Evolutionary conservation across 495 filamentous ascomycete species (phyloP).

Genomic region (Pyrenula massariospora): DNA sequence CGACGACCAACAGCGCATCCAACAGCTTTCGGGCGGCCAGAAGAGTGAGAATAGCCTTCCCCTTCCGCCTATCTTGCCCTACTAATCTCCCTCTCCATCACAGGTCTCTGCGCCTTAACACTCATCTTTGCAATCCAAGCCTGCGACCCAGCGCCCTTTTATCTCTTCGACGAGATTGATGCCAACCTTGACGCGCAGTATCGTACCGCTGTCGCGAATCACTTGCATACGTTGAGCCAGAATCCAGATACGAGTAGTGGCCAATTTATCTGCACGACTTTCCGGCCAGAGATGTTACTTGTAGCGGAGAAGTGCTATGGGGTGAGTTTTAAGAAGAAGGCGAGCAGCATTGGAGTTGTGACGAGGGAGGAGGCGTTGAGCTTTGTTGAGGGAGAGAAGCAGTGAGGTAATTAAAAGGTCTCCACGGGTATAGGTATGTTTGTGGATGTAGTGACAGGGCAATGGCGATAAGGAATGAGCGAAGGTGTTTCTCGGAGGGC

Average conservation of each 20-base stretch:
- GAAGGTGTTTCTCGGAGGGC: background rate
- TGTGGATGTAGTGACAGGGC: background rate
- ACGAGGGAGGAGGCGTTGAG: conserved; percentile 75
- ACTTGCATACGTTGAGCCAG: conserved; percentile 65
- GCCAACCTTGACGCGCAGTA: conserved; percentile 98
- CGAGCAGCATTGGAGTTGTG: conserved; percentile 81
- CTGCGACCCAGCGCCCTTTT: conserved; percentile 94
- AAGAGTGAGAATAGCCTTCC: conserved; percentile 69
- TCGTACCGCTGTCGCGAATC: conserved; percentile 80
- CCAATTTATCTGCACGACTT: conserved; percentile 88
- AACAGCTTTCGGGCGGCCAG: conserved; percentile 92
- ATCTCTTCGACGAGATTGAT: conserved; percentile 98
- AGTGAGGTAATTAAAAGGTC: conserved; percentile 8
- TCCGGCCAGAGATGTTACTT: conserved; percentile 90
- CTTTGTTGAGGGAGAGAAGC: conserved; percentile 78
- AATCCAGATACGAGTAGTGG: conserved; percentile 28
- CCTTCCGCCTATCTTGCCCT: too few species aligned
- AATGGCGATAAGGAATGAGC: background rate
- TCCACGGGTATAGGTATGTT: background rate
- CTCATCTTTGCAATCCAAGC: conserved; percentile 98
- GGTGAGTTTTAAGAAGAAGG: conserved; percentile 88
- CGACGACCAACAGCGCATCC: conserved; percentile 95
- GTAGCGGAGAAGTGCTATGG: conserved; percentile 98
- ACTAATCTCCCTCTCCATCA: background rate
- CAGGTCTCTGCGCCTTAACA: conserved; percentile 86